Base-by-base conservation (phyloP, 1,139 yeast genomes). In the Petasospora rhodanensis region DNA sequence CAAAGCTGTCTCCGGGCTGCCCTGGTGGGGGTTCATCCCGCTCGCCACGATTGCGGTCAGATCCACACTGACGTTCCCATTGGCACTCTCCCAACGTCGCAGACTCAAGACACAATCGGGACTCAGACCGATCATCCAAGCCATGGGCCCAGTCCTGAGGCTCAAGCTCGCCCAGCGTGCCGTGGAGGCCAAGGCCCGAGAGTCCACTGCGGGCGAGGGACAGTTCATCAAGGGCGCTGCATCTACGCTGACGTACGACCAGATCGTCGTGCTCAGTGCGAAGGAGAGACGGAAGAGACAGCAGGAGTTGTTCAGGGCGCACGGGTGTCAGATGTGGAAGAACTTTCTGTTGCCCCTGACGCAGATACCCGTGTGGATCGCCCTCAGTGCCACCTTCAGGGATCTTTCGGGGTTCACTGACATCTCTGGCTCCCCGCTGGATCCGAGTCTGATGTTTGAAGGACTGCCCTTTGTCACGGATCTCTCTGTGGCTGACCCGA, bases 341-440 rank as follows among this genome's bases (percentile, higher is more conserved):
- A 79, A 83, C 49, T 62, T 78, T 37, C 54, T 79, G 2, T 52
- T 84, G 29, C 97, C 97, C 0, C 63, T 77, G 1, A 74, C 83
- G 15, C 97, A 89, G 54, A 68, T 89, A 18, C 97, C 97, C 0
- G 57, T 87, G n/a, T 89, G 96, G 95, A 68, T 86, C 4, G 66
- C 79, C 2, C 68, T 86, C 69, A 80, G 93, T 8, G 63, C 80
- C 47, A 79, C 89, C 1, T 73, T 87, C 51, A 68, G 96, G 43
- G 74, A 79, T 33, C 62, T 34, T 38, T 56, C 42, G 48, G 63
- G 41, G 32, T 65, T 70, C 13, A 67, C 73, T 61, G 71, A 70
- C 29, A 64, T 68, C 22, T 54, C 66, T 9, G 22, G 40, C 0
- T 35, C 26, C 13, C 76, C 82, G 0, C 47, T 80, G 19, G 89